phyloP scores from a whole-genome alignment of 192 early-diverging fungal genomes.

The Coemansia guatemalensis region DNA sequence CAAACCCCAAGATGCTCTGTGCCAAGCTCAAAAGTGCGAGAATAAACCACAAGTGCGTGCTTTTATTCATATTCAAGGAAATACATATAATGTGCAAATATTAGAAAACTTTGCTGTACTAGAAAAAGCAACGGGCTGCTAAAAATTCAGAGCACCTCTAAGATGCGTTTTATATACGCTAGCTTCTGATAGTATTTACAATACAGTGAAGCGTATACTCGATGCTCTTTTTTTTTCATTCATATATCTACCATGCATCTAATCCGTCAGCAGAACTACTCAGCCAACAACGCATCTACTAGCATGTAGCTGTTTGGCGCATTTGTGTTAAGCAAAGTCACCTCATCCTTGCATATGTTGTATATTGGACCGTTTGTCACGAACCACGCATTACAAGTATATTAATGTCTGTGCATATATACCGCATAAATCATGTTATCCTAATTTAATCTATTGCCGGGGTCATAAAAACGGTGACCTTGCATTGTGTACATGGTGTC shows the following conservation, averaged over 20 bases:
- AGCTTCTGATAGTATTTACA: neutral
- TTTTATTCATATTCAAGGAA: neutral
- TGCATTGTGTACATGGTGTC: neutral
- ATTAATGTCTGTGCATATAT: neutral
- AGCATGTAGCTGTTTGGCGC: neutral
- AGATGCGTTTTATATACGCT: neutral
- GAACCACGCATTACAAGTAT: neutral
- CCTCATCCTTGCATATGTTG: neutral
- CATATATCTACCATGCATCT: constrained; percentile 7
- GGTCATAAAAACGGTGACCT: neutral
- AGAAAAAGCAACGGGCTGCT: neutral
- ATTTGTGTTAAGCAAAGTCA: neutral
- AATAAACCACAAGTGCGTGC: neutral
- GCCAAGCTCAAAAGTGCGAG: constrained; percentile 5
- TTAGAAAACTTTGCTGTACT: neutral
- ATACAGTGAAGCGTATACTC: neutral
- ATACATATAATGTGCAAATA: neutral
- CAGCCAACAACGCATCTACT: neutral
- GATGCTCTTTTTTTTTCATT: neutral
- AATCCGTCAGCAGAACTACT: neutral
- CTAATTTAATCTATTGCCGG: neutral
- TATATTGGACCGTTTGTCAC: constrained; percentile 8
- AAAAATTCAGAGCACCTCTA: neutral
- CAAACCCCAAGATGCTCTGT: constrained; percentile 38
- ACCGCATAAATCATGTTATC: neutral